Base-by-base conservation (phyloP, 805 yeast genomes). In the Sugiyamaella lignohabitans region DNA sequence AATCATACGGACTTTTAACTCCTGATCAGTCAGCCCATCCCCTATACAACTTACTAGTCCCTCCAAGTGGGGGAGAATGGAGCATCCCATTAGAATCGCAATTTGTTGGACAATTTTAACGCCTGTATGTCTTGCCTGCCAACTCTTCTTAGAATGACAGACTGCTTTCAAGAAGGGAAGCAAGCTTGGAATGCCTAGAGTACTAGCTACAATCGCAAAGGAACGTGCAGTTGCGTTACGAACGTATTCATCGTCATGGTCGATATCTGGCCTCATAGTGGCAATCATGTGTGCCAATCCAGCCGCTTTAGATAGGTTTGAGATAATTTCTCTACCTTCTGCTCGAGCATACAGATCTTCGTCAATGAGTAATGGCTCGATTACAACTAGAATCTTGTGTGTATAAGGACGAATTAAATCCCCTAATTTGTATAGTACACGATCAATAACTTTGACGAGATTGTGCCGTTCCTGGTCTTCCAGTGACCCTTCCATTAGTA, bases 51-150 rank as follows among this genome's bases (percentile, higher is more conserved):
- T 77, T 2, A 87, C 80, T 11, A 91, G 62, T 4, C 75, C 80
- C 22, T 76, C 69, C 45, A 89, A 64, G 56, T 82, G 80, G 0
- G 97, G 96, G 36, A 91, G 64, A 0, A 88, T 72, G 1, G 86
- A 83, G 21, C 80, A 74, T 0, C 95, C 95, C 56, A 80, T 61
- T 11, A 81, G 58, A 1, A 76, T 62, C 4, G 94, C 83, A 38
- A 87, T 71, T 53, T 86, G 93, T 59, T 85, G 95, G 6, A 91
- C 72, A 5, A 80, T 77, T 58, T 80, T 79, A 20, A 79, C 73
- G 50, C 96, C 96, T 0, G 95, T 85, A 53, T 84, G 91, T 38
- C 94, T 75, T 0, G 94, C 87, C 53, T 76, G 76, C 91, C 93
- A 82, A 45, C 82, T 76, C 59, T 83, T 82, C 56, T 78, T 80